Percentiles rank a stretch among this genome's conserved stretches.
phyloP scores from a whole-genome alignment of 495 filamentous ascomycete species.

The Pyrenula massariospora region DNA sequence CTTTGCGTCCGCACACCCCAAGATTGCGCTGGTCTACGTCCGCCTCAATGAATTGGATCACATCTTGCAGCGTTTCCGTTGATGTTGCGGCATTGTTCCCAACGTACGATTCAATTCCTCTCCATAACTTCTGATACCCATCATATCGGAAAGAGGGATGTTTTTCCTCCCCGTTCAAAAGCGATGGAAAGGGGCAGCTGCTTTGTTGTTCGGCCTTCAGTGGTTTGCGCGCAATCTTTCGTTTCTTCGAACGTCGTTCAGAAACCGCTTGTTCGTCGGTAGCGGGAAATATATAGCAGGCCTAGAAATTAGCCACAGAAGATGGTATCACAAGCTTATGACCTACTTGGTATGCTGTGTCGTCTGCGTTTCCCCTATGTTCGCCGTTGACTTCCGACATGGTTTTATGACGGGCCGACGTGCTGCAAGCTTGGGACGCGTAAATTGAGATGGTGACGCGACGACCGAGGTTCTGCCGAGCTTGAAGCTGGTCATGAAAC shows the following conservation, averaged over 20 bases:
- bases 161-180: constrained; percentile 52
- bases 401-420: background rate
- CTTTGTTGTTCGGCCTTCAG: constrained; percentile 11
- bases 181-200: constrained; percentile 37
- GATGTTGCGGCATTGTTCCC: background rate
- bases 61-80: constrained; percentile 26
- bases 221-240: constrained; percentile 34
- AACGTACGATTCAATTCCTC: constrained; percentile 58
- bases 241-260: constrained; percentile 51
- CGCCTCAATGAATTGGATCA: constrained; percentile 6
- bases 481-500: background rate
- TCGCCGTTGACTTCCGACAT: background rate
- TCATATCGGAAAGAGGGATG: constrained; percentile 38
- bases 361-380: background rate
- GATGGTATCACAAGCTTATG: background rate
- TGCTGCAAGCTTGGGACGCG: background rate
- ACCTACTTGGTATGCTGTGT: background rate
- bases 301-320: too few species aligned
- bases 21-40: background rate
- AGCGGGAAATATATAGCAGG: constrained; percentile 46
- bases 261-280: background rate
- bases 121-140: constrained; percentile 58
- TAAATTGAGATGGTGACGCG: background rate
- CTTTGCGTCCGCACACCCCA: background rate
- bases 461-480: background rate